Conservation (phyloP, 1,284 basidiomycete species). For the Rhodotorula sp. region DNA sequence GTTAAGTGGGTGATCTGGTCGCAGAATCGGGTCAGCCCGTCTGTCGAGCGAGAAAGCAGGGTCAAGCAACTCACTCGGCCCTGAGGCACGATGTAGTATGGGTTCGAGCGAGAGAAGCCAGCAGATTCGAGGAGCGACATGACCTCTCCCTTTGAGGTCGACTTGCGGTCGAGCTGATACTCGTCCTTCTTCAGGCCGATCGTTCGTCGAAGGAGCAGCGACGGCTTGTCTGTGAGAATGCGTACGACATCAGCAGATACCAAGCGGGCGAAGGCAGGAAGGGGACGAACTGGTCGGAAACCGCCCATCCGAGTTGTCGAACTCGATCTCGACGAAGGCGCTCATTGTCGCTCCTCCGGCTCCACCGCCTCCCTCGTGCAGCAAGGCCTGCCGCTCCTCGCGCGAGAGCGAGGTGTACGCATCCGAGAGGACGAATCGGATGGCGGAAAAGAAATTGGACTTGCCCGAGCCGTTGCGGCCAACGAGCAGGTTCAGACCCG, state of each 20-base stretch:
- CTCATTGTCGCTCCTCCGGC: constrained; percentile 72
- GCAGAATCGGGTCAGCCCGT: background rate
- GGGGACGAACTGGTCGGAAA: constrained; percentile 60
- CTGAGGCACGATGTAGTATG: constrained; percentile 99
- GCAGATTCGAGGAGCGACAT: constrained; percentile 94
- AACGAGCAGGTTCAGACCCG: constrained; percentile 88
- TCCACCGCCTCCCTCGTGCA: constrained; percentile 71
- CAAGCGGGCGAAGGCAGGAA: background rate
- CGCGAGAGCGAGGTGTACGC: constrained; percentile 93
- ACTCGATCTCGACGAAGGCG: constrained; percentile 70
- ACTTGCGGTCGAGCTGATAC: constrained; percentile 94
- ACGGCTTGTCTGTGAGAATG: constrained; percentile 62
- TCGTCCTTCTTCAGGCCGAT: constrained; percentile 99
- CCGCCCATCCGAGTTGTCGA: constrained; percentile 45
- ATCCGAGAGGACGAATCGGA: constrained; percentile 95
- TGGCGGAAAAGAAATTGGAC: constrained; percentile 78
- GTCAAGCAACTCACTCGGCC: constrained; percentile 69
- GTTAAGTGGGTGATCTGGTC: constrained; percentile 90
- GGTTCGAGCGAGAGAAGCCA: constrained; percentile 94
- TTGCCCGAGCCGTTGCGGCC: constrained; percentile 94
- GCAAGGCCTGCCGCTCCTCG: constrained; percentile 84
- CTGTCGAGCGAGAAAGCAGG: too few relatives aligned
- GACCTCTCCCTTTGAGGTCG: constrained; percentile 91
- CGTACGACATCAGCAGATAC: background rate
- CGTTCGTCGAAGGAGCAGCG: constrained; percentile 81